phyloP scores from a whole-genome alignment of 305 asterid genomes.

The Fraxinus floribunda region DNA sequence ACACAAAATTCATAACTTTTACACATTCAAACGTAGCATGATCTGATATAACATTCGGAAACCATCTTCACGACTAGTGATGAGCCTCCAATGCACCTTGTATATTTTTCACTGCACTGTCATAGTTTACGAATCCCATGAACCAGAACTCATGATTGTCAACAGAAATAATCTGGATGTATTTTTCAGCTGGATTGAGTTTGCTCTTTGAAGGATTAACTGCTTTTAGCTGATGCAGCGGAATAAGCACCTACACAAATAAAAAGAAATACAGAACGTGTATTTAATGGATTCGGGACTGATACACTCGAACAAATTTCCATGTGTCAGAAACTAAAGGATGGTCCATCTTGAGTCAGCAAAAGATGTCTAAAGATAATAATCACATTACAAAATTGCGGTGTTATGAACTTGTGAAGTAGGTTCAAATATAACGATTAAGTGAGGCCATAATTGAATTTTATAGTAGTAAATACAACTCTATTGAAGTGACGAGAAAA shows the following conservation, averaged over 20 bases:
- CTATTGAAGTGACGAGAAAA: background rate
- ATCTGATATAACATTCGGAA: background rate
- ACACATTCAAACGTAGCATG: background rate
- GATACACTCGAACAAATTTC: background rate
- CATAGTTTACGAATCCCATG: conserved; percentile 89
- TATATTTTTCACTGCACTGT: conserved; percentile 75
- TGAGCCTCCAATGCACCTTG: conserved; percentile 52
- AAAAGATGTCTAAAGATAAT: background rate
- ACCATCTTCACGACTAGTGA: conserved; percentile 15
- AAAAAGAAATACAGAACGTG: background rate
- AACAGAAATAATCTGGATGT: conserved; percentile 76
- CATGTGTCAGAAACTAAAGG: background rate
- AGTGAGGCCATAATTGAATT: background rate
- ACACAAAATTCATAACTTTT: background rate
- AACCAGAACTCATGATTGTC: conserved; percentile 98
- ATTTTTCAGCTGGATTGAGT: conserved; percentile 77
- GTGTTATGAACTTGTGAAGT: background rate
- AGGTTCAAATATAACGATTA: background rate
- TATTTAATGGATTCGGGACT: conserved; percentile 11
- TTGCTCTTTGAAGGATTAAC: conserved; percentile 70
- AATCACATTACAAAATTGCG: background rate
- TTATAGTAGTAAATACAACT: background rate
- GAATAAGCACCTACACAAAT: conserved; percentile 66
- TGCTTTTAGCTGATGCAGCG: conserved; percentile 70
- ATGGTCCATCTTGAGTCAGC: background rate